Evolutionary conservation across 2,329 filamentous ascomycete genomes (phyloP).

Genomic region (Penicillium sp.): DNA sequence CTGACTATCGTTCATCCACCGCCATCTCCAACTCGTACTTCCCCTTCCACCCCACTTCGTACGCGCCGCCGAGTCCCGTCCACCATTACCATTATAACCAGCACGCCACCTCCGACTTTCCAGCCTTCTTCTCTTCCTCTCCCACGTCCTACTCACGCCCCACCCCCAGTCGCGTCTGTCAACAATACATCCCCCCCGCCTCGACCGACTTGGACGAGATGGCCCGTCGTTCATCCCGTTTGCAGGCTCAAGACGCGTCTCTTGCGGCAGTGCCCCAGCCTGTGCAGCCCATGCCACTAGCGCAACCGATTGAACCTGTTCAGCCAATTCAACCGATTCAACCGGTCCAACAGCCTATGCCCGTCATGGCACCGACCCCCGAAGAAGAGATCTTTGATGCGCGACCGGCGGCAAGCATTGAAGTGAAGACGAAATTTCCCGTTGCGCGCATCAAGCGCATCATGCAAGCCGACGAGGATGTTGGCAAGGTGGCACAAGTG

Average conservation of each 20-base stretch:
- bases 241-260: conserved; percentile 28
- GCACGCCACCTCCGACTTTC: conserved; percentile 43
- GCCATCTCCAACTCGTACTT: neutral
- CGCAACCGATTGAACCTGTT: neutral
- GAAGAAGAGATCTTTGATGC: conserved; percentile 18
- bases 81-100: conserved; percentile 19
- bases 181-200: conserved; percentile 34
- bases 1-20: neutral
- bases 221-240: conserved; percentile 38
- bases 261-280: conserved; percentile 15
- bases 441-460: conserved; percentile 97
- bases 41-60: conserved; percentile 21
- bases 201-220: conserved; percentile 30
- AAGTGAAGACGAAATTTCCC: conserved; percentile 92
- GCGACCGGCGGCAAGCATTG: conserved; percentile 49
- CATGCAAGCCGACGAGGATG: conserved; percentile 98
- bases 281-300: conserved; percentile 16
- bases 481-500: conserved; percentile 96
- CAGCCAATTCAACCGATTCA: no score
- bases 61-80: conserved; percentile 30
- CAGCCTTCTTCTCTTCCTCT: conserved; percentile 40
- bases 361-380: conserved; percentile 18
- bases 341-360: conserved; percentile 1
- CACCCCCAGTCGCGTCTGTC: conserved; percentile 24
- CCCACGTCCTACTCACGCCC: conserved; percentile 28